phyloP scores from a whole-genome alignment of 2,329 filamentous ascomycete species.

The Sordariomycetes sp. region DNA sequence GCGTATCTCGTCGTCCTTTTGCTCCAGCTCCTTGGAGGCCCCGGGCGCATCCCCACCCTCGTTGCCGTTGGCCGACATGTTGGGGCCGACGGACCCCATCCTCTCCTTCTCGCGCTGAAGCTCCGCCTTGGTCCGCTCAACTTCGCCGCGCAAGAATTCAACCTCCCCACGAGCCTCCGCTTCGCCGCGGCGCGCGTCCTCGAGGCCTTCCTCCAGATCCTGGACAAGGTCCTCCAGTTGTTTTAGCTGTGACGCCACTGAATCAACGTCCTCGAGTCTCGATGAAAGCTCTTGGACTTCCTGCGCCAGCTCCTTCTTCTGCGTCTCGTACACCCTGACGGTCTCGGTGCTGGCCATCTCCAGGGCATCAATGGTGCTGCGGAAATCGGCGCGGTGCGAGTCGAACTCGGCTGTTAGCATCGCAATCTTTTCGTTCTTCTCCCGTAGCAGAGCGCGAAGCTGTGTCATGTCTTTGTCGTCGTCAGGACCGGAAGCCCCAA shows the following conservation, averaged over 20 bases:
- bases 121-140: slow-evolving; percentile 83
- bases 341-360: slow-evolving; percentile 95
- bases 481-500: background rate
- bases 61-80: slow-evolving; percentile 21
- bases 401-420: slow-evolving; percentile 93
- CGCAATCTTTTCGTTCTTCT: slow-evolving; percentile 95
- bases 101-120: slow-evolving; percentile 82
- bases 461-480: slow-evolving; percentile 66
- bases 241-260: slow-evolving; percentile 82
- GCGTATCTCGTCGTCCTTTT: slow-evolving; percentile 94
- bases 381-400: slow-evolving; percentile 85
- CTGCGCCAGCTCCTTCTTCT: slow-evolving; percentile 74
- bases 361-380: slow-evolving; percentile 91
- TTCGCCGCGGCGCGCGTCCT: slow-evolving; percentile 88
- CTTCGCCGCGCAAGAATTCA: slow-evolving; percentile 88
- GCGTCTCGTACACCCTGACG: slow-evolving; percentile 88
- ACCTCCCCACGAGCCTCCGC: slow-evolving; percentile 93
- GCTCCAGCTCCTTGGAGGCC: slow-evolving; percentile 67
- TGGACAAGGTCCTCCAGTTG: slow-evolving; percentile 93
- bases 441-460: slow-evolving; percentile 70
- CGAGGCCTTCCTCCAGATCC: slow-evolving; percentile 90
- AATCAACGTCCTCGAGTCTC: slow-evolving; percentile 79
- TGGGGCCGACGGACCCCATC: slow-evolving; percentile 40
- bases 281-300: slow-evolving; percentile 78
- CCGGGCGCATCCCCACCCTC: slow-evolving; percentile 30